phyloP scores from a whole-genome alignment of 2,329 filamentous ascomycete genomes.

The Coniochaeta hoffmannii region DNA sequence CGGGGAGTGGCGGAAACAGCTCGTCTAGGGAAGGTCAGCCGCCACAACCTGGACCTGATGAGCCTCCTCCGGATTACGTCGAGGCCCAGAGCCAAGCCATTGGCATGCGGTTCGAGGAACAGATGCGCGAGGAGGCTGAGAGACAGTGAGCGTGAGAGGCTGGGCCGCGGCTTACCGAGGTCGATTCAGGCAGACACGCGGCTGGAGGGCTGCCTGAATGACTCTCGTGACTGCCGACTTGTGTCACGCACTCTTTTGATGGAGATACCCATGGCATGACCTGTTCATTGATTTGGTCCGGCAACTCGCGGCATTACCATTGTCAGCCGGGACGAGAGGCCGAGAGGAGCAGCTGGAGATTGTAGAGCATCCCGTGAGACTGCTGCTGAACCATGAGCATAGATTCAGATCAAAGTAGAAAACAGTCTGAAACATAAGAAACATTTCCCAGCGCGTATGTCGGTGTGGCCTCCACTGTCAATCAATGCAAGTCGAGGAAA shows the following conservation, averaged over 20 bases:
- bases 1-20: constrained; percentile 7
- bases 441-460: too few relatives aligned
- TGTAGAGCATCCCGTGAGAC: too few relatives aligned
- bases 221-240: neutral
- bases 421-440: too few relatives aligned
- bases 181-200: neutral
- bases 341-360: too few relatives aligned
- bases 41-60: constrained; percentile 44
- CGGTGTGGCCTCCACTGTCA: too few relatives aligned
- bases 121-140: constrained; percentile 67
- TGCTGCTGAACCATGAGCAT: too few relatives aligned
- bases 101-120: constrained; percentile 55
- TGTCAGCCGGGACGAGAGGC: too few relatives aligned
- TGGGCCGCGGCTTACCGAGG: neutral
- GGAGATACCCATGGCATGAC: neutral
- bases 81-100: constrained; percentile 73
- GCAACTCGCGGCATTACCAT: too few relatives aligned
- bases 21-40: constrained; percentile 18
- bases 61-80: constrained; percentile 87
- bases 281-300: neutral
- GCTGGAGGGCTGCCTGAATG: neutral
- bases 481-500: too few relatives aligned
- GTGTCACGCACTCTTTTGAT: neutral
- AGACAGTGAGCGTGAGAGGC: constrained; percentile 30
- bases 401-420: too few relatives aligned